phyloP scores from a whole-genome alignment of 805 yeast species.

The Candida yuanshanica region DNA sequence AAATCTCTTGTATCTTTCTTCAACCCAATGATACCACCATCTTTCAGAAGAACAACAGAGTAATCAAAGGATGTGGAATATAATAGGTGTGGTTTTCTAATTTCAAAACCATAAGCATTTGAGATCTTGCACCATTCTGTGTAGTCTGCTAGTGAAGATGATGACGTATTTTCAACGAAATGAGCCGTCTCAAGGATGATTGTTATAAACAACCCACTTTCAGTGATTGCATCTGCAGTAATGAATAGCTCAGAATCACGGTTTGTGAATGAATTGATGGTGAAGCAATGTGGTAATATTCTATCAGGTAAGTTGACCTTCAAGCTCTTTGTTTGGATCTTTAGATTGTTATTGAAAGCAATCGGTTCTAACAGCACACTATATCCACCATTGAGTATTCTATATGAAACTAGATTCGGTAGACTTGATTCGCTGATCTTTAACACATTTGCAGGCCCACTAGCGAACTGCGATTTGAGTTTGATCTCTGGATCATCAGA shows the following conservation, averaged over 20 bases:
- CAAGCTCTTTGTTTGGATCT: conserved; percentile 13
- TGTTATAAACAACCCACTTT: conserved; percentile 46
- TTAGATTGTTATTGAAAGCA: conserved; percentile 19
- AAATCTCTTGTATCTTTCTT: conserved; percentile 18
- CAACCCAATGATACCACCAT: conserved; percentile 72
- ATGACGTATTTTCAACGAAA: conserved; percentile 28
- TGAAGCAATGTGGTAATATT: conserved; percentile 32
- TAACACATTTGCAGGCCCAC: conserved; percentile 17
- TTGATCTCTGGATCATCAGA: conserved; percentile 16
- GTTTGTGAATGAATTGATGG: conserved; percentile 28
- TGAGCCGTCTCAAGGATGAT: conserved; percentile 37
- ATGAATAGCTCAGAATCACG: conserved; percentile 24
- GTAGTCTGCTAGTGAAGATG: conserved; percentile 10
- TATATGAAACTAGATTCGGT: conserved; percentile 28
- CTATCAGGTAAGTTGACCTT: conserved; percentile 34
- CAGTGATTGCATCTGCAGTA: conserved; percentile 50
- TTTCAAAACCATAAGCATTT: conserved; percentile 59
- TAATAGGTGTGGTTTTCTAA: conserved; percentile 50
- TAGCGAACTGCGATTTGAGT: conserved; percentile 14
- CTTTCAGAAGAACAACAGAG: conserved; percentile 56
- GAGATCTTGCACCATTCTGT: conserved; percentile 61
- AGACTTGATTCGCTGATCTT: conserved; percentile 28
- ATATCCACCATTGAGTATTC: conserved; percentile 14
- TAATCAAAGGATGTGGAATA: conserved; percentile 39
- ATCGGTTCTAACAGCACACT: conserved; percentile 19